Base-by-base conservation (phyloP, 2,329 filamentous ascomycete species). In the Ceratocystis cacaofunesta region DNA sequence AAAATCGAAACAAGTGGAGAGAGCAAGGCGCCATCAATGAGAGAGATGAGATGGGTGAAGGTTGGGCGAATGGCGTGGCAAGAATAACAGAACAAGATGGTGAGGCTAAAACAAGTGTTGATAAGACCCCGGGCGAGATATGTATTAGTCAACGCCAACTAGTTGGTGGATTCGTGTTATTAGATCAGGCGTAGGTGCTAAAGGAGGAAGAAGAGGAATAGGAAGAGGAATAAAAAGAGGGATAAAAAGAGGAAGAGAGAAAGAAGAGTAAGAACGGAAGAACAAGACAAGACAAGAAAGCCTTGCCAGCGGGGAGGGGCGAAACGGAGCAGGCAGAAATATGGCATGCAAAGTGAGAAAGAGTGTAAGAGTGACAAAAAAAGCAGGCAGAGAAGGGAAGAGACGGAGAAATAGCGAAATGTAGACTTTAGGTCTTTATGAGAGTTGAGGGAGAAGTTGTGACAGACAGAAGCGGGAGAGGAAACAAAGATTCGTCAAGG, bases 81-180 rank as follows among this genome's bases (percentile, higher is more conserved):
- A 62, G 61, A 48, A 50, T 44, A 48, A 2, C 4, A 63, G 10
- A 30, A 15, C 19, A 50, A 52, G 22, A 17, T 32, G 6, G 52
- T 22, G 52, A 44, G 32, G 36, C 36, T 22, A 12, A 61, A 61
- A 32, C 28, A 30, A 36, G 52, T 7, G 25, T 32, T 57, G 52
- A 57, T 57, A 57, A 57, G 48, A 30, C 52, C 52, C 52, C 12
- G 7, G 52, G 22, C 52, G n/a, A 57, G 52, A 57, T 57, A 57
- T 28, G 19, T 25, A 52, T 52, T 12, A 19, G 46, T 8, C 55
- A 60, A 17, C 32, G 8, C 15, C 25, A 57, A 30, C 52, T 30
- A 32, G 15, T 7, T 57, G 28, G 2, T 19, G 19, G 50, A 8
- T 48, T 17, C n/a, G 10, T 12, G 48, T 52, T 17, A 52, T 10